phyloP scores from a whole-genome alignment of 2,329 filamentous ascomycete genomes.

The Phialemonium atrogriseum region DNA sequence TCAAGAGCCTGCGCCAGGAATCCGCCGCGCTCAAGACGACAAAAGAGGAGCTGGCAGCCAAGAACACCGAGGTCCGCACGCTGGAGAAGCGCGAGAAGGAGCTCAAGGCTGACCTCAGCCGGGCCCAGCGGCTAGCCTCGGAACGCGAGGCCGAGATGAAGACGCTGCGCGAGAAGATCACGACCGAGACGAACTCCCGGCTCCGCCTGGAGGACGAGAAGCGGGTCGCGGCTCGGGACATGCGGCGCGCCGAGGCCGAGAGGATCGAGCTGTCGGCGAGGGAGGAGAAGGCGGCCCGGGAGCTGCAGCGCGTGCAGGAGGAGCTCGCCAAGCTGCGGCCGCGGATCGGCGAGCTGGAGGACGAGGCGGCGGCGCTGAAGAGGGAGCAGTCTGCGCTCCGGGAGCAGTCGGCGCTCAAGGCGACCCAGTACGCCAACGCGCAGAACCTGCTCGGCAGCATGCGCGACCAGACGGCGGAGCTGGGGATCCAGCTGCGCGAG shows the following conservation, averaged over 20 bases:
- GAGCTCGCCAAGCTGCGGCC: slow-evolving; percentile 61
- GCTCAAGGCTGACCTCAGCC: slow-evolving; percentile 63
- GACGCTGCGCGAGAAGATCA: slow-evolving; percentile 67
- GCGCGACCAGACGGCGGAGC: slow-evolving; percentile 84
- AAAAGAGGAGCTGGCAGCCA: slow-evolving; percentile 63
- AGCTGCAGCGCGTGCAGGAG: slow-evolving; percentile 64
- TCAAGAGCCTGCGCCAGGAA: slow-evolving; percentile 71
- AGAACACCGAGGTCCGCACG: slow-evolving; percentile 55
- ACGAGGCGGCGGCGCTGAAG: slow-evolving; percentile 59
- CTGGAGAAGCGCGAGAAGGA: slow-evolving; percentile 80
- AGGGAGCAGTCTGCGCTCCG: slow-evolving; percentile 59
- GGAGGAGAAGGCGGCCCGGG: slow-evolving; percentile 61
- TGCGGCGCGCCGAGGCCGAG: slow-evolving; percentile 69
- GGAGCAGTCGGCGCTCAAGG: slow-evolving; percentile 78
- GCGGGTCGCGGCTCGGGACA: slow-evolving; percentile 64
- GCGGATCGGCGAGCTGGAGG: slow-evolving; percentile 60
- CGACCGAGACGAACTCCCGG: slow-evolving; percentile 63
- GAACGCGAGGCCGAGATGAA: slow-evolving; percentile 76
- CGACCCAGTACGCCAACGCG: slow-evolving; percentile 75
- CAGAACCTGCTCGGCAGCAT: slow-evolving; percentile 84
- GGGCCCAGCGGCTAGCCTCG: slow-evolving; percentile 58
- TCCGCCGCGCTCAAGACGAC: slow-evolving; percentile 63
- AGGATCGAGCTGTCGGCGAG: slow-evolving; percentile 69
- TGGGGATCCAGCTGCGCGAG: slow-evolving; percentile 88
- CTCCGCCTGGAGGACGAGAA: slow-evolving; percentile 73